phyloP scores from a whole-genome alignment of 352 stramenopile genomes.

The Globisporangium paddicum region DNA sequence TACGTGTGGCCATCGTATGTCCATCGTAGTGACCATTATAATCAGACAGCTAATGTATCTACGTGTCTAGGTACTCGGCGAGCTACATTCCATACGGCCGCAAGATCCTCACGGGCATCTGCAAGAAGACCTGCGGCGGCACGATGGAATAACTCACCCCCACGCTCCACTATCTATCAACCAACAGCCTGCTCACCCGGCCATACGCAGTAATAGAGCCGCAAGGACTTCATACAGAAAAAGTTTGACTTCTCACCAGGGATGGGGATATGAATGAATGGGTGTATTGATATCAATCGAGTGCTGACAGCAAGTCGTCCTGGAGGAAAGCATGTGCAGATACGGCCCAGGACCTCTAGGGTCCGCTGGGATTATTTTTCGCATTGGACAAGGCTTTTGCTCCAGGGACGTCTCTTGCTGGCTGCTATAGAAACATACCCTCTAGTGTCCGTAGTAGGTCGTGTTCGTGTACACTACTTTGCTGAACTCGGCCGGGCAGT shows the following conservation, averaged over 20 bases:
- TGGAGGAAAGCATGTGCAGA: conserved; percentile 3
- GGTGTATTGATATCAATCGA: not conserved
- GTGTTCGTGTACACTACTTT: conserved; percentile 26
- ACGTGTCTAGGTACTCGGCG: conserved; percentile 54
- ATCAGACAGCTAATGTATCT: too few relatives aligned
- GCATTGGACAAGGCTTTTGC: conserved; percentile 5
- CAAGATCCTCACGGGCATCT: conserved; percentile 68
- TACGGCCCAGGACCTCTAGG: not conserved
- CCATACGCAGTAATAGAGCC: conserved; percentile 16
- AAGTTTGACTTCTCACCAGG: too few relatives aligned
- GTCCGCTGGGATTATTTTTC: not conserved
- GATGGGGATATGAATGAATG: not conserved
- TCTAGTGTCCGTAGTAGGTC: conserved; percentile 18
- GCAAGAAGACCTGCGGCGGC: conserved; percentile 56
- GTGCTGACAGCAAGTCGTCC: not conserved
- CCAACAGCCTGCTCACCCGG: not conserved
- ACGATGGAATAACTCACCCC: conserved; percentile 16
- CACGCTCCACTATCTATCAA: not conserved
- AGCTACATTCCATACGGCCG: conserved; percentile 84
- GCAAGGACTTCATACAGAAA: too few relatives aligned
- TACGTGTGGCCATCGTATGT: conserved; percentile 13
- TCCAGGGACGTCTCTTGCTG: not conserved
- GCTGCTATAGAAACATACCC: not conserved
- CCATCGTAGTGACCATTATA: not conserved
- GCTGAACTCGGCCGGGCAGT: conserved; percentile 22